Base-by-base conservation (phyloP, 2,329 filamentous ascomycete species). In the Colletotrichum godetiae region DNA sequence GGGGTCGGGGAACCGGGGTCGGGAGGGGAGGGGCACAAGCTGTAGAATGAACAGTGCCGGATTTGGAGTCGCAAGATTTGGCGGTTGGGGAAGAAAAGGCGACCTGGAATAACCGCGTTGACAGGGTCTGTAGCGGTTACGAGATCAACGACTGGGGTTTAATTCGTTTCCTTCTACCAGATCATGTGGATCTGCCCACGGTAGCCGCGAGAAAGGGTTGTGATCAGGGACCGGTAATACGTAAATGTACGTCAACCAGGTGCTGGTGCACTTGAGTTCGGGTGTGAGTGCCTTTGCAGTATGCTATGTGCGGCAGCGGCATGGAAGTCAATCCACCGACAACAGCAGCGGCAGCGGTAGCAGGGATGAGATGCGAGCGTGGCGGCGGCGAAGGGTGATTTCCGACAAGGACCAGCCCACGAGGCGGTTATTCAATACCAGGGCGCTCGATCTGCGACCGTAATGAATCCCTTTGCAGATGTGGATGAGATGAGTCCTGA, bases 41-140 rank as follows among this genome's bases (percentile, higher is more conserved):
- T 81, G 79, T 80, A 80, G 75, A 77, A 79, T 80, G 81, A 78
- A 79, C 81, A 80, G 80, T 82, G 81, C 80, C 78, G 80, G 78
- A 53, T 68, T 78, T 77, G 78, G 76, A 79, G 78, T 78, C 35
- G 12, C 31, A 24, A 22, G 33, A 52, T 29, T 31, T 37, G 52
- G 35, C 67, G 67, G 67, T 49, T 77, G 78, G 79, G 24, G 22
- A 42, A n/a, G 33, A 42, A 78, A 78, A 79, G 79, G 65, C 63
- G 55, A 69, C 53, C 59, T 55, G 33, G 49, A 49, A 71, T 55
- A 72, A 71, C 57, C 58, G 58, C 65, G 60, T 65, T 42, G 57
- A 68, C 58, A 72, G 76, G 76, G 75, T 72, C 75, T 70, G 68
- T 78, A 82, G 82, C 82, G 82, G 82, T 80, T 83, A 83, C 42